Base-by-base conservation (phyloP, 108 stramenopile genomes). In the Nitzschia sp. region DNA sequence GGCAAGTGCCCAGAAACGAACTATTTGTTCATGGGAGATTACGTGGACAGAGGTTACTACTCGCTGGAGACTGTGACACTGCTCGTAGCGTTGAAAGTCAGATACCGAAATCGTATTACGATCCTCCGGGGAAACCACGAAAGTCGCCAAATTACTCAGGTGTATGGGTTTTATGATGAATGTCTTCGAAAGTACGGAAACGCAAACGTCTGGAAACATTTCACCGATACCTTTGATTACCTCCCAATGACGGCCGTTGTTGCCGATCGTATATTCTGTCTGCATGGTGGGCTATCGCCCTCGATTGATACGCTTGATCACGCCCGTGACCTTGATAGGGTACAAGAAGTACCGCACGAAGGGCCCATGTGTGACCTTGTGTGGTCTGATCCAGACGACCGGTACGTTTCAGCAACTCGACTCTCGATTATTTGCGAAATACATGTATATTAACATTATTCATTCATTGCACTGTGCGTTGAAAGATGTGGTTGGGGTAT, bases 341-440 rank as follows among this genome's bases (percentile, higher is more conserved):
- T 89, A 18, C 89, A 86, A 58, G 97, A 97, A 66, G 88, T 97
- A 18, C 97, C 97, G 2, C 90, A 93, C 70, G 92, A 96, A 54
- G 97, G 97, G n/a, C 89, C 92, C 13, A 91, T 95, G 78, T 96
- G 97, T 62, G 95, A 97, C 73, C 68, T 97, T 87, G 54, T 99
- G 21, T 99, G 98, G 98, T 94, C 91, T 42, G 98, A 99, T 80
- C 97, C 98, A 27, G 97, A 98, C 65, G 97, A 98, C 74, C 81
- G 95, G 48, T 72, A 64, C 23, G 63, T 55, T 36, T 29, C 19
- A 21, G 27, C 18, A 42, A 11, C 11, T 42, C 15, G 8, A 8
- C 11, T 15, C 38, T n/a, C n/a, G n/a, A n/a, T n/a, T n/a, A n/a
- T n/a, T n/a, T n/a, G n/a, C n/a, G n/a, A n/a, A n/a, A 9, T 55